phyloP scores from a whole-genome alignment of 768 basidiomycete genomes.

The Lanmaoa rubissima region DNA sequence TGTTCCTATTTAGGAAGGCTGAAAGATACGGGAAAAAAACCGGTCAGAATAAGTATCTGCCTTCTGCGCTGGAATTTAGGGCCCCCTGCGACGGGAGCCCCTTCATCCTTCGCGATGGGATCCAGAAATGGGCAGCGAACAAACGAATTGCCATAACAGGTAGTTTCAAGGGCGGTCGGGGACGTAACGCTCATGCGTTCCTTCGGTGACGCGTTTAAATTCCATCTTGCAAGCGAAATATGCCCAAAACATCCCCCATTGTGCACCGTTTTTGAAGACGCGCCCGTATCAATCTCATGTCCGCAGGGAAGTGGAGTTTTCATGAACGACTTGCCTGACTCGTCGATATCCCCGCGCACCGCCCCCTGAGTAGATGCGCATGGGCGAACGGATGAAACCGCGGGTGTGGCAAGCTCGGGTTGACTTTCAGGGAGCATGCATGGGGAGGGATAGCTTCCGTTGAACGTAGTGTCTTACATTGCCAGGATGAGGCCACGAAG shows the following conservation, averaged over 20 bases:
- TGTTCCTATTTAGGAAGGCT: conserved; percentile 32
- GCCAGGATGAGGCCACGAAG: conserved; percentile 18
- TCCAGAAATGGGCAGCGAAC: conserved; percentile 35
- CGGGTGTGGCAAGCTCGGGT: conserved; percentile 20
- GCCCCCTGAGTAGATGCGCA: conserved; percentile 13
- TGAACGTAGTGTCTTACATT: conserved; percentile 6
- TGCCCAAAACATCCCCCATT: conserved; percentile 22
- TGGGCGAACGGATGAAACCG: conserved; percentile 19
- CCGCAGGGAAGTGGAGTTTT: conserved; percentile 18
- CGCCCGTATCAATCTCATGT: conserved; percentile 20
- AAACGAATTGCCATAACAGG: conserved; percentile 37
- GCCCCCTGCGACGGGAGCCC: conserved; percentile 28
- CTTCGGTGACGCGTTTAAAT: conserved; percentile 33
- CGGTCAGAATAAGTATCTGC: conserved; percentile 29
- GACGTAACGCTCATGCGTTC: conserved; percentile 31
- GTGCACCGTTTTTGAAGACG: conserved; percentile 14
- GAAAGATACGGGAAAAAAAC: conserved; percentile 30
- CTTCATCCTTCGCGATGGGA: conserved; percentile 25
- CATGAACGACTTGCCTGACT: conserved; percentile 17
- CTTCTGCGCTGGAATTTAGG: conserved; percentile 37
- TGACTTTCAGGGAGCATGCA: conserved; percentile 11
- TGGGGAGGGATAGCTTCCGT: conserved; percentile 5
- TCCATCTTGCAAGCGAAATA: conserved; percentile 30
- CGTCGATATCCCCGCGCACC: conserved; percentile 12
- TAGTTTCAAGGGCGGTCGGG: conserved; percentile 36